These are phyloP conservation scores for Cyamopsis tetragonoloba DNA, from an alignment of 306 rosid genomes.

Conservation along the genomic window DNA sequence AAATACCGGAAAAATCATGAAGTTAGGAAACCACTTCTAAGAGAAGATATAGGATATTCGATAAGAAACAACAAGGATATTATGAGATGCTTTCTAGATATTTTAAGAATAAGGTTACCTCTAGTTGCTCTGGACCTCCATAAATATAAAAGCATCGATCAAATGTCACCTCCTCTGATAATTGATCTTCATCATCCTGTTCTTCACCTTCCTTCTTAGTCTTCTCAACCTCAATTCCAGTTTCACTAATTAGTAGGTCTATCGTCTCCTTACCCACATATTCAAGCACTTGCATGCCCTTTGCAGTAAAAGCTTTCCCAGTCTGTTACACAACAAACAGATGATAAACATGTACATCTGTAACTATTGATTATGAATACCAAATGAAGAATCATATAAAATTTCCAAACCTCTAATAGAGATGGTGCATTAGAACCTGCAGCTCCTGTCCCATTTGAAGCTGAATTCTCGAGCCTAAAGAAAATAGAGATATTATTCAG, in stretches of 20 bases:
- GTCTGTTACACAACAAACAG: constrained; percentile 47
- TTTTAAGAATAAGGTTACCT: constrained; percentile 47
- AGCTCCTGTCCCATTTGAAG: constrained; percentile 58
- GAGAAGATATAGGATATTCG: not conserved
- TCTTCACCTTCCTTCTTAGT: constrained; percentile 37
- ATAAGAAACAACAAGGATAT: not conserved
- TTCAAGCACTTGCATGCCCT: constrained; percentile 97
- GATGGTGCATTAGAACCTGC: constrained; percentile 67
- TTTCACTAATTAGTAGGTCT: constrained; percentile 84
- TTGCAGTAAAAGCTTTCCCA: constrained; percentile 91
- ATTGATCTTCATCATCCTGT: constrained; percentile 56
- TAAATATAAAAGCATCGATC: constrained; percentile 97
- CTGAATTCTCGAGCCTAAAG: constrained; percentile 85
- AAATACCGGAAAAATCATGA: not conserved
- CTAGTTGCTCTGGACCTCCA: constrained; percentile 99
- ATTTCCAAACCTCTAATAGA: constrained; percentile 72
- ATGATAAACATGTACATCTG: constrained; percentile 24
- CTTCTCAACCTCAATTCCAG: constrained; percentile 89
- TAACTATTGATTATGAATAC: constrained; percentile 18
- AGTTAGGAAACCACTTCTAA: not conserved
- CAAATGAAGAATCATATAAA: not conserved
- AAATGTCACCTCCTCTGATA: constrained; percentile 84
- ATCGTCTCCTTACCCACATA: constrained; percentile 92
- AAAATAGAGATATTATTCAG: constrained; percentile 27
- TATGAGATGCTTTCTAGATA: not conserved